These are phyloP conservation scores for Obba rivulosa DNA, from an alignment of 768 basidiomycete species.

Conservation along the genomic window DNA sequence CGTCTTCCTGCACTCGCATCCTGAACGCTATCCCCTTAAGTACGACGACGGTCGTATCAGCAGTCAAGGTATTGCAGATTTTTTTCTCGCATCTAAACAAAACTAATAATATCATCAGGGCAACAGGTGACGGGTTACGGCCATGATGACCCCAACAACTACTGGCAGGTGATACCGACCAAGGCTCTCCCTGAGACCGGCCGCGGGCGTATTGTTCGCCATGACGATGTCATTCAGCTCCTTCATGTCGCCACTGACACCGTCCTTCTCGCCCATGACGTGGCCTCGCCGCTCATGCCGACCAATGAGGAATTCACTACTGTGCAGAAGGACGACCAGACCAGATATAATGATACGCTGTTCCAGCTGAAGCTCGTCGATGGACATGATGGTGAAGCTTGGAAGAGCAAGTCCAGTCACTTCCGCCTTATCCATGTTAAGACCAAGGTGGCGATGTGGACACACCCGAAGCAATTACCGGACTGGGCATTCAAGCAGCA, in stretches of 20 bases:
- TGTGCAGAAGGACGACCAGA: slow-evolving; percentile 71
- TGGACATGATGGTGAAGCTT: slow-evolving; percentile 71
- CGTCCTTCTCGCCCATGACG: slow-evolving; percentile 89
- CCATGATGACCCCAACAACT: slow-evolving; percentile 91
- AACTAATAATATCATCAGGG: slow-evolving; percentile 36
- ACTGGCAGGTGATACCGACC: slow-evolving; percentile 94
- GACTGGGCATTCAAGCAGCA: slow-evolving; percentile 98
- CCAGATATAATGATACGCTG: slow-evolving; percentile 81
- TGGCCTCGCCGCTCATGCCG: slow-evolving; percentile 93
- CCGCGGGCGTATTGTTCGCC: slow-evolving; percentile 86
- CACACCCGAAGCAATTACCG: slow-evolving; percentile 76
- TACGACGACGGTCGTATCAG: slow-evolving; percentile 96
- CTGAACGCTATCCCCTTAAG: slow-evolving; percentile 83
- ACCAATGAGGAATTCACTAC: slow-evolving; percentile 99
- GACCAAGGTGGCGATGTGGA: slow-evolving; percentile 94
- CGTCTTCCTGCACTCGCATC: slow-evolving; percentile 89
- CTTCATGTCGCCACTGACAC: slow-evolving; percentile 83
- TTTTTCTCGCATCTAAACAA: neutral
- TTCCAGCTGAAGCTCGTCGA: slow-evolving; percentile 76
- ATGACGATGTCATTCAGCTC: slow-evolving; percentile 85
- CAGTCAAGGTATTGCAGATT: slow-evolving; percentile 61
- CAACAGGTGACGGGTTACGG: slow-evolving; percentile 97
- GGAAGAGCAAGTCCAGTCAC: slow-evolving; percentile 92
- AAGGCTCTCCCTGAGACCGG: slow-evolving; percentile 92
- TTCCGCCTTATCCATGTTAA: slow-evolving; percentile 87